These are phyloP conservation scores for Vigna radiata DNA, from an alignment of 306 rosid species.

Conservation along the genomic window DNA sequence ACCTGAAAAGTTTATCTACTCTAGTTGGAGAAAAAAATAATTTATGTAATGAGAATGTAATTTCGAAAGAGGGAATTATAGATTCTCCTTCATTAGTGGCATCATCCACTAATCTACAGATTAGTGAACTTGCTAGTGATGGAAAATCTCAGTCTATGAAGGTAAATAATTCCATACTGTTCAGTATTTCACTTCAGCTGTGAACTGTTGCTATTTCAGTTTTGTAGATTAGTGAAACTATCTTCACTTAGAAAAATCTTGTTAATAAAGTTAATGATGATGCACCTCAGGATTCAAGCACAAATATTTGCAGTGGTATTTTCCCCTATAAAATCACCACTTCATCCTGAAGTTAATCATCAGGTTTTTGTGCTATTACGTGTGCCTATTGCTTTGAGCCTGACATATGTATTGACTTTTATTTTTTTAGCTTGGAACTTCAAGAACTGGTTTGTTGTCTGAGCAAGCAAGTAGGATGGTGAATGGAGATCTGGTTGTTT, in stretches of 20 bases:
- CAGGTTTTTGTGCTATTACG: constrained; percentile 45
- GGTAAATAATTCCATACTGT: constrained; percentile 49
- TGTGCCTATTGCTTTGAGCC: constrained; percentile 1
- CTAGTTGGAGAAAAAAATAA: constrained; percentile 35
- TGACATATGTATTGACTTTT: constrained; percentile 10
- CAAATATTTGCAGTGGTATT: background rate
- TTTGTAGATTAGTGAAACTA: constrained; percentile 25
- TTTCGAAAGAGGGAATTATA: constrained; percentile 43
- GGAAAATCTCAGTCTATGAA: constrained; percentile 42
- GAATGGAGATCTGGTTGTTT: constrained; percentile 44
- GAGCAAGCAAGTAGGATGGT: constrained; percentile 30
- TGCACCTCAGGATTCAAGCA: constrained; percentile 34
- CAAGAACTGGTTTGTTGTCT: constrained; percentile 42
- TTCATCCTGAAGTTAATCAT: constrained; percentile 23
- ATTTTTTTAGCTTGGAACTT: constrained; percentile 56
- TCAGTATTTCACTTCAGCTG: background rate
- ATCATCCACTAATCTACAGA: constrained; percentile 40
- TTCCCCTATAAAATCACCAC: too few relatives aligned
- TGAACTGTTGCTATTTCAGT: constrained; percentile 6
- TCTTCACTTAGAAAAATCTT: constrained; percentile 35
- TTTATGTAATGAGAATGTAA: constrained; percentile 37
- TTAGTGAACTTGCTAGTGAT: constrained; percentile 37
- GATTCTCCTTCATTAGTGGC: constrained; percentile 38
- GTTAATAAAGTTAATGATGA: constrained; percentile 29
- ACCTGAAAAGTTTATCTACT: constrained; percentile 37